Percentiles rank a stretch among this genome's conserved stretches.
Conservation (phyloP, 805 yeast species). For the Brettanomyces anomalus region DNA sequence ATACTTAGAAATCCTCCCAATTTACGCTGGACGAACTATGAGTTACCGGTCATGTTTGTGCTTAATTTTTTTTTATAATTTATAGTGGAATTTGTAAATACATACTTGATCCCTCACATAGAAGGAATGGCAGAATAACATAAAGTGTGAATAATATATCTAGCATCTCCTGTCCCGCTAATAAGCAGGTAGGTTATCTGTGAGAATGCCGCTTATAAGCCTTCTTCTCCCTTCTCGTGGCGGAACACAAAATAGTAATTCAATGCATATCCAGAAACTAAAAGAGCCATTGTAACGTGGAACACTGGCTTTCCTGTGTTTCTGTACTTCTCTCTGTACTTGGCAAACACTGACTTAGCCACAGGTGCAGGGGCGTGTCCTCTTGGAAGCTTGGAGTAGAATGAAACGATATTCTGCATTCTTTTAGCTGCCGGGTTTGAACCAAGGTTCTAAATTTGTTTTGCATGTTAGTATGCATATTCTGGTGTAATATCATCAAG, state of each 20-base stretch:
- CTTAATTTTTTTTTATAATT: no score
- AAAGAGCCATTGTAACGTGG: conserved; percentile 62
- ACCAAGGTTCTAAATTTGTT: conserved; percentile 60
- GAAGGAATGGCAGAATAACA: no score
- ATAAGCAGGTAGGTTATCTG: background rate
- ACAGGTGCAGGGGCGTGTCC: conserved; percentile 76
- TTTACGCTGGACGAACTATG: no score
- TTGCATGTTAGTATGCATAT: conserved; percentile 9
- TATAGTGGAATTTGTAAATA: background rate
- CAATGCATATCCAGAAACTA: conserved; percentile 76
- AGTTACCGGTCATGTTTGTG: no score
- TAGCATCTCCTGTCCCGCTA: no score
- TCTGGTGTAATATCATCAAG: no score
- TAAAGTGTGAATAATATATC: no score
- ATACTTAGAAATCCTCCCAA: no score
- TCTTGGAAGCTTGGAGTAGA: conserved; percentile 94
- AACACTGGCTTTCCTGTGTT: conserved; percentile 78
- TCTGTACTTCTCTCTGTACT: conserved; percentile 78
- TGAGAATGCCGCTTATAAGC: conserved; percentile 1
- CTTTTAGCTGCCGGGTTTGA: conserved; percentile 95
- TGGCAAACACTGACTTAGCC: conserved; percentile 60
- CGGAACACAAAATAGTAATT: conserved; percentile 89
- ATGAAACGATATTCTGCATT: conserved; percentile 88
- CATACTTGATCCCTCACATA: conserved; percentile 3
- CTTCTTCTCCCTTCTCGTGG: conserved; percentile 42